These are phyloP conservation scores for Schizopora paradoxa DNA, from an alignment of 1,284 basidiomycete species.

Conservation along the genomic window DNA sequence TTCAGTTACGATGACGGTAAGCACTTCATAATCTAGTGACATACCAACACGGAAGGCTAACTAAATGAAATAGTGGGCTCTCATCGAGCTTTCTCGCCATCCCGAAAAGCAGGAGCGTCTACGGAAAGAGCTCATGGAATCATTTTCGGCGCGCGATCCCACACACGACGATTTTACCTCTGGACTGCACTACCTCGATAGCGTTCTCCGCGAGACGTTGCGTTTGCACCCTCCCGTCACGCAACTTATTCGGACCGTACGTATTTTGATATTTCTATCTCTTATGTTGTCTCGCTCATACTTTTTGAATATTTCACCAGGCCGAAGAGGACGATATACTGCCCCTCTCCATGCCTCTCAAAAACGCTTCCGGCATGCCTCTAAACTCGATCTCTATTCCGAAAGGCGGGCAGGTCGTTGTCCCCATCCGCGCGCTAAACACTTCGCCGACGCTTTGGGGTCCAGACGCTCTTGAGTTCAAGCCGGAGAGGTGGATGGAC, in stretches of 20 bases:
- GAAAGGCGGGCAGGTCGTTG: background rate
- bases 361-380: background rate
- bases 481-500: slow-evolving; percentile 4
- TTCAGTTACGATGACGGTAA: no score
- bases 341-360: background rate
- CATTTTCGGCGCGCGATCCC: slow-evolving; percentile 20
- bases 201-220: slow-evolving; percentile 24
- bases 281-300: no score
- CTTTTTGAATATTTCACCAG: background rate
- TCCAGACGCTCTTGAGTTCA: slow-evolving; percentile 1
- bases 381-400: background rate
- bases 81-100: slow-evolving; percentile 23
- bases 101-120: slow-evolving; percentile 24
- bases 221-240: background rate
- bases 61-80: background rate
- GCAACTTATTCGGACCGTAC: background rate
- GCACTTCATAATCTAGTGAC: no score
- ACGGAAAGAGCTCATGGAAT: slow-evolving; percentile 22
- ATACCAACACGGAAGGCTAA: no score
- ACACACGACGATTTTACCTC: slow-evolving; percentile 27
- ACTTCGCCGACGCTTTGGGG: background rate
- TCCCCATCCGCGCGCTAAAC: background rate
- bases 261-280: background rate
- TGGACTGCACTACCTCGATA: slow-evolving; percentile 27
- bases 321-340: slow-evolving; percentile 2